A percentile compares a stretch with the other conserved stretches of the same genome.
Conservation (phyloP, 2,329 filamentous ascomycete species). For the Geosmithia flava region DNA sequence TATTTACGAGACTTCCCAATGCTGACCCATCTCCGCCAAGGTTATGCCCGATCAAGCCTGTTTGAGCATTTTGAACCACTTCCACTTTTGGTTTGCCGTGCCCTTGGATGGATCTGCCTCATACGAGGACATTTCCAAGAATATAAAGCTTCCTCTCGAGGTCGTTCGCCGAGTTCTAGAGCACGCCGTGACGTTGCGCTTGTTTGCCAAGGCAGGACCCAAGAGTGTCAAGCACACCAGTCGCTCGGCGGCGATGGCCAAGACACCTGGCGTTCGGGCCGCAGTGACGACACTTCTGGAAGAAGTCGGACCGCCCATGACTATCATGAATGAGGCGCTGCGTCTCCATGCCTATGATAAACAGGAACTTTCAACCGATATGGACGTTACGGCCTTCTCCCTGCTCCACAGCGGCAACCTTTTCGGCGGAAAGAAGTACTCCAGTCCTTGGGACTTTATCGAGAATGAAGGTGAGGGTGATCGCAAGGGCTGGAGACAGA, state of each 20-base stretch:
- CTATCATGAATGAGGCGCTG: slow-evolving; percentile 19
- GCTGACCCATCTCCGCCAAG: slow-evolving; percentile 10
- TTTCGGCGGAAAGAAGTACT: slow-evolving; percentile 11
- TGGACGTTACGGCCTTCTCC: slow-evolving; percentile 22
- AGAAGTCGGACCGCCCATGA: slow-evolving; percentile 22
- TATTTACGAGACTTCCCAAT: not conserved
- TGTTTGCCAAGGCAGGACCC: slow-evolving; percentile 18
- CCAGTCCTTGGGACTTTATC: slow-evolving; percentile 23
- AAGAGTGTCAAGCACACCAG: slow-evolving; percentile 20
- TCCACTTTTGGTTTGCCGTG: slow-evolving; percentile 38
- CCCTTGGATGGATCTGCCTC: slow-evolving; percentile 31
- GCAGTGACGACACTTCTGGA: slow-evolving; percentile 23
- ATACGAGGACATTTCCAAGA: slow-evolving; percentile 23
- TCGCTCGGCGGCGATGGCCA: slow-evolving; percentile 22
- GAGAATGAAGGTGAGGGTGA: slow-evolving; percentile 26
- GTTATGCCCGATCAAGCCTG: slow-evolving; percentile 27
- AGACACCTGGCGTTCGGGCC: slow-evolving; percentile 17
- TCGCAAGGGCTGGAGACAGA: slow-evolving; percentile 21
- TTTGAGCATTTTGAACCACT: slow-evolving; percentile 36
- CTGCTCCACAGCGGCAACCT: slow-evolving; percentile 18
- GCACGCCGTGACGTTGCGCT: slow-evolving; percentile 23
- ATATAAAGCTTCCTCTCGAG: slow-evolving; percentile 22
- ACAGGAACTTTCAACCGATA: slow-evolving; percentile 16
- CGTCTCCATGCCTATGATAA: slow-evolving; percentile 16
- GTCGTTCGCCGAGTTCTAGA: slow-evolving; percentile 23